Evolutionary conservation across 2,329 filamentous ascomycete species (phyloP), one percentile per base, ranked within the genome.

Genomic region (Fusarium bulbicola): DNA sequence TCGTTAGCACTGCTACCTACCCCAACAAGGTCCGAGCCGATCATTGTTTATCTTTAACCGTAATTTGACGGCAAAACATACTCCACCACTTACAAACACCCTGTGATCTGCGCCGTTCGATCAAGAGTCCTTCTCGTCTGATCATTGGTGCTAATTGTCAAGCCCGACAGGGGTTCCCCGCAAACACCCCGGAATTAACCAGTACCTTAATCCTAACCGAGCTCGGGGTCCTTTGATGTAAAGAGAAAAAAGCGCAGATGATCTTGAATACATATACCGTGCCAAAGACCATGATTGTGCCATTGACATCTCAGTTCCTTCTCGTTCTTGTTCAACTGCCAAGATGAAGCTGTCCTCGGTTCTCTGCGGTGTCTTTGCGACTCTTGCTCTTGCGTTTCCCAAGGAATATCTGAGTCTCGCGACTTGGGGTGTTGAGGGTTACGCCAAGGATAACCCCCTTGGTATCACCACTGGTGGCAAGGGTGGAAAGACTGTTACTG

Each of bases 401-500:
- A 60, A 61, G 9, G 66, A 71, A 11, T 76, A 76, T 6, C 68
- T 67, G 34, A 73, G 68, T 28, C 28, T 77, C 5, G 75, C 74
- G 8, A 73, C 75, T 26, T 77, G 74, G 75, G 75, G 70, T 3
- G 59, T 77, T 15, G 75, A 77, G 28, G 75, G 75, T 4, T 78
- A 79, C 34, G 81, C 81, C 1, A 79, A 79, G 37, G 74, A 81
- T 45, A 83, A 83, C 61, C 82, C 82, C 1, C 73, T 83, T 36
- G 82, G 82, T 7, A 59, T 70, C 7, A 84, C 83, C 6, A 85
- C 81, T 0, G 82, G 83, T 11, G 83, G 83, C 18, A 75, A 78
- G 39, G 82, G 85, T 10, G 89, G 82, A 53, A 85, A 85, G 15
- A 88, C 84, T 1, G 84, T 86, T 13, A 84, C 84, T 3, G 81